A percentile compares a stretch with the other conserved stretches of the same genome.
Conservation (phyloP, 768 basidiomycete genomes). For the Serendipita sp. region DNA sequence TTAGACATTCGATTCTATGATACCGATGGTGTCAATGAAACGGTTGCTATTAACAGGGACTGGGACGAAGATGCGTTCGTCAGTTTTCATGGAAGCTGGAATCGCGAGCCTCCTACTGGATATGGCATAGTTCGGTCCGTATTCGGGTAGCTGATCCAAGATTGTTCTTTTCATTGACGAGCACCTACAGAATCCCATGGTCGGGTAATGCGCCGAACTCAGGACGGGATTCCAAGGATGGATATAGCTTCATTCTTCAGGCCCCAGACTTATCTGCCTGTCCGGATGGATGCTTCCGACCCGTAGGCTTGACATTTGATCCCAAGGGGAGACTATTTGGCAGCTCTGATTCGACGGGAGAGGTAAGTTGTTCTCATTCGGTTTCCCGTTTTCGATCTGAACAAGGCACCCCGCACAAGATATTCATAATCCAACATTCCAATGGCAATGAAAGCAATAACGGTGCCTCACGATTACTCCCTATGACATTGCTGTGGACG, state of each 20-base stretch:
- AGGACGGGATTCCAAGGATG: not conserved
- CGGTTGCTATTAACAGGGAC: not conserved
- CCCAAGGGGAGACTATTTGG: not conserved
- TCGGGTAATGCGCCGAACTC: not conserved
- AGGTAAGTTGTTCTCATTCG: not conserved
- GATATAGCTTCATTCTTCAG: constrained; percentile 5
- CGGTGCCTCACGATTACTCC: no score
- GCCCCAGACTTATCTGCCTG: not conserved
- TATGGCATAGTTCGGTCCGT: constrained; percentile 6
- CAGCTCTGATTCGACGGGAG: not conserved
- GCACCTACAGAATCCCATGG: not conserved
- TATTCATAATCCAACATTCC: no score
- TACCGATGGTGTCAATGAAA: not conserved
- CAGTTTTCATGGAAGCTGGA: constrained; percentile 8
- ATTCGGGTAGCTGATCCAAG: not conserved
- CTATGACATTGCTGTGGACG: no score
- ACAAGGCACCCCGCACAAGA: no score
- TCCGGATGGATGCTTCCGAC: constrained; percentile 8
- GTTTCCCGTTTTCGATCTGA: no score
- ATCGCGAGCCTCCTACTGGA: constrained; percentile 6
- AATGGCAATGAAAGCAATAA: no score
- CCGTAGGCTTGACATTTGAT: constrained; percentile 5
- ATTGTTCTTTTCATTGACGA: not conserved
- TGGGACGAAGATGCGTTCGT: not conserved
- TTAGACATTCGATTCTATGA: constrained; percentile 7